Base-by-base conservation (phyloP, 495 filamentous ascomycete species). In the Margaritispora aquatica region DNA sequence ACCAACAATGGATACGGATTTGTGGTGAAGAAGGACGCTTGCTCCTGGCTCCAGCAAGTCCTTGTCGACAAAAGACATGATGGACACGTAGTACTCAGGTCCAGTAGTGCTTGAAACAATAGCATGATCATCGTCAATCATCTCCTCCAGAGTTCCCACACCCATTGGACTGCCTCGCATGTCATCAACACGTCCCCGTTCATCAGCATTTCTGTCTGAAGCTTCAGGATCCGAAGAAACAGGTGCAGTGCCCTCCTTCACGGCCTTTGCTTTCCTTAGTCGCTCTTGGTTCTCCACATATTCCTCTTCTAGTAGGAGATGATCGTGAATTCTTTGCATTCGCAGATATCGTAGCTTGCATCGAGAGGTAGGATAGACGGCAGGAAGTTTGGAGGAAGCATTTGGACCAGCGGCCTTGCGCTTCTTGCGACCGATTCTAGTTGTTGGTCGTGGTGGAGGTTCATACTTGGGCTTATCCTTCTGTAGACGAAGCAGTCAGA, bases 61-160 rank as follows among this genome's bases (percentile, higher is more conserved):
- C 75, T 99, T 99, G 77, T 99, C 94, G 38, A 99, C 94, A 66
- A 99, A 99, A 41, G 93, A 97, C 94, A 99, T 99, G 81, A 99
- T 99, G 53, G 92, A 96, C 59, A 99, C 94, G 71, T 99, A 99
- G 78, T 97, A 99, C 72, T 99, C 94, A 1, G 94, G 95, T 0
- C 94, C 94, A 13, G 95, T 97, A 2, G 95, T 93, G 70, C 90
- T 96, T 10, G 90, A 96, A 44, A 99, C 95, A 68, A 99, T 99
- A 58, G 94, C 94, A 69, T 99, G 94, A 75, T 99, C 94, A 74
- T 99, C 94, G 73, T 99, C 94, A 68, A 99, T 99, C 84, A 99
- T 88, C 77, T 99, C 94, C 74, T 97, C 94, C 67, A 99, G 74
- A 61, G 94, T 97, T 44, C 94, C 94, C 46, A 99, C 94, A 15